Conservation (phyloP, 148 eudicot genomes). For the Agrostemma githago region DNA sequence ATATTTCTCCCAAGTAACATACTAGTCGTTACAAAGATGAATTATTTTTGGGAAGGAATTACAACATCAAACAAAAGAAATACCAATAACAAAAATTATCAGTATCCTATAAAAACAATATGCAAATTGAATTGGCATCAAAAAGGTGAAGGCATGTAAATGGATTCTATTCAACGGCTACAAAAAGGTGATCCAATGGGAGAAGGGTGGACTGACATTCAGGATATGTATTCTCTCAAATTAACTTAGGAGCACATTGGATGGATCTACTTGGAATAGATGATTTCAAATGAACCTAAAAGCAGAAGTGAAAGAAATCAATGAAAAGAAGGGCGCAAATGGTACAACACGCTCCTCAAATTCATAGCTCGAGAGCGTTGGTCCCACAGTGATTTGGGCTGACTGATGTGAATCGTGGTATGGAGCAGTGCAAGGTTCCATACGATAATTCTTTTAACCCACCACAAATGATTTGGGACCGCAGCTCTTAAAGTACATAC, state of each 20-base stretch:
- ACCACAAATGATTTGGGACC: not conserved
- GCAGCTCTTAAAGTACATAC: conserved; percentile 3
- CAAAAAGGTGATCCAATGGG: too few relatives aligned
- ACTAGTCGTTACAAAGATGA: not conserved
- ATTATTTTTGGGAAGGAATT: not conserved
- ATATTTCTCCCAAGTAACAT: not conserved
- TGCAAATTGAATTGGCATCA: too few relatives aligned
- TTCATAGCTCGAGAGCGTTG: not conserved
- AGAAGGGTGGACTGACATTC: too few relatives aligned
- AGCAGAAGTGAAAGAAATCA: not conserved
- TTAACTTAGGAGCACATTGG: not conserved
- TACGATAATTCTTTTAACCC: not conserved
- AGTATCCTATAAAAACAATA: too few relatives aligned
- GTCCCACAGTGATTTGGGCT: not conserved
- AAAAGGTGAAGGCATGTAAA: too few relatives aligned
- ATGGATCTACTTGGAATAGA: not conserved
- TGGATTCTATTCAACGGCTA: too few relatives aligned
- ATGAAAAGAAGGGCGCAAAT: too few relatives aligned
- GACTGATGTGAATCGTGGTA: not conserved
- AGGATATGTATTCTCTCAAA: not conserved
- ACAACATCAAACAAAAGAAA: not conserved
- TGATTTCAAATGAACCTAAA: not conserved
- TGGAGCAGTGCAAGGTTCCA: not conserved
- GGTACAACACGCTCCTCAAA: not conserved
- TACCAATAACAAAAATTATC: not conserved